A percentile compares a stretch with the other conserved stretches of the same genome.
Conservation (phyloP, 1,284 basidiomycete species). For the Cutaneotrichosporon sp. region DNA sequence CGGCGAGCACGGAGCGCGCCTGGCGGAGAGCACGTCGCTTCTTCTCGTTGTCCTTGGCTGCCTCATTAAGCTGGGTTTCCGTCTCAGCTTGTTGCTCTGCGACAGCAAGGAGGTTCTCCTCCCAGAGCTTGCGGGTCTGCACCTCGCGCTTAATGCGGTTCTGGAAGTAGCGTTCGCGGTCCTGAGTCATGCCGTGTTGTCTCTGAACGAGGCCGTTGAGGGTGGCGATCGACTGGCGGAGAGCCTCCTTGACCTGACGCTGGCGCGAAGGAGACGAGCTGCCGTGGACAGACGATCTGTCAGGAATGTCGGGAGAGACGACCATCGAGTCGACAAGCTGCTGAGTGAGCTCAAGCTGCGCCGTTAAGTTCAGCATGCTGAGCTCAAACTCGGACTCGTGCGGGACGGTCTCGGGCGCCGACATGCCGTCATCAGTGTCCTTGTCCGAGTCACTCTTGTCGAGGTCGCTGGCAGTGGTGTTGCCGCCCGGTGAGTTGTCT, state of each 20-base stretch:
- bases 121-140: slow-evolving; percentile 78
- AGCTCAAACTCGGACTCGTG: slow-evolving; percentile 68
- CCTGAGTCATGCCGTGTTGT: slow-evolving; percentile 69
- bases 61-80: slow-evolving; percentile 68
- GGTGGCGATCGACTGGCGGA: slow-evolving; percentile 64
- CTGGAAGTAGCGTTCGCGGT: slow-evolving; percentile 80
- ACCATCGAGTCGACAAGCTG: slow-evolving; percentile 65
- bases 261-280: slow-evolving; percentile 40
- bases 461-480: slow-evolving; percentile 27
- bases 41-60: slow-evolving; percentile 53
- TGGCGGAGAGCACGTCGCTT: slow-evolving; percentile 60
- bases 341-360: slow-evolving; percentile 74
- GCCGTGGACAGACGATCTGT: slow-evolving; percentile 37
- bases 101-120: slow-evolving; percentile 82
- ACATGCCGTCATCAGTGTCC: slow-evolving; percentile 9
- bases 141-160: slow-evolving; percentile 65
- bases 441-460: slow-evolving; percentile 3
- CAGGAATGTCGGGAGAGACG: slow-evolving; percentile 44
- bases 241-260: slow-evolving; percentile 60
- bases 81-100: slow-evolving; percentile 83
- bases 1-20: slow-evolving; percentile 67
- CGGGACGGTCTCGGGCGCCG: slow-evolving; percentile 57
- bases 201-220: slow-evolving; percentile 65
- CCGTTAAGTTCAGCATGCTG: slow-evolving; percentile 69
- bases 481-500: slow-evolving; percentile 21